Conservation (phyloP, 2,329 filamentous ascomycete species). For the Hymenoscyphus albidus region DNA sequence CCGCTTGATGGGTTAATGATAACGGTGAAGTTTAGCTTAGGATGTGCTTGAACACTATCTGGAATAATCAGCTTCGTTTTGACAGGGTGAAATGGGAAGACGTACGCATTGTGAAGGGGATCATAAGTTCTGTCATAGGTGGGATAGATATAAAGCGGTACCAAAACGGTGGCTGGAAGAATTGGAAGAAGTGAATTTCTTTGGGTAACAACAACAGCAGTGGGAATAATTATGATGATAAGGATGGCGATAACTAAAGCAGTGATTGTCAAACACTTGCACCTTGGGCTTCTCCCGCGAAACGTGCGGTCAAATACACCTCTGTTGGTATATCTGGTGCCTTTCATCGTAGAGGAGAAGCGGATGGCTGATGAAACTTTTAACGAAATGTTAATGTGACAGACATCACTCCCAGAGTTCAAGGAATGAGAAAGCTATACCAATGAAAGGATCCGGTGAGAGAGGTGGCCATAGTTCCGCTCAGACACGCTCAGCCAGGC, state of each 20-base stretch:
- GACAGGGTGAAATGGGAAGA: neutral
- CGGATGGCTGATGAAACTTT: neutral
- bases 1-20: slow-evolving; percentile 31
- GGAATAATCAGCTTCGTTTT: neutral
- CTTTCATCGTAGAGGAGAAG: neutral
- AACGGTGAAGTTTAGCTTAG: slow-evolving; percentile 26
- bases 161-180: neutral
- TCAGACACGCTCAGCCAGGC: neutral
- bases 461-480: neutral
- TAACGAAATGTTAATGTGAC: neutral
- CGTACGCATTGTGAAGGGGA: slow-evolving; percentile 23
- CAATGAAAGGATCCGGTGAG: neutral
- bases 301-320: neutral
- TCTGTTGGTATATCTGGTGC: neutral
- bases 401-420: neutral
- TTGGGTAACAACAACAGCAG: neutral
- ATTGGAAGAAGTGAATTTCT: neutral
- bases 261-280: neutral
- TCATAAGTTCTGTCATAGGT: neutral
- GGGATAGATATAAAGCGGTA: slow-evolving; percentile 1
- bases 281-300: neutral
- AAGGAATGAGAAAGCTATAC: neutral
- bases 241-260: neutral
- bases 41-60: slow-evolving; percentile 19
- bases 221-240: neutral